phyloP scores from a whole-genome alignment of 495 filamentous ascomycete species.

The Lophium mytilinum region DNA sequence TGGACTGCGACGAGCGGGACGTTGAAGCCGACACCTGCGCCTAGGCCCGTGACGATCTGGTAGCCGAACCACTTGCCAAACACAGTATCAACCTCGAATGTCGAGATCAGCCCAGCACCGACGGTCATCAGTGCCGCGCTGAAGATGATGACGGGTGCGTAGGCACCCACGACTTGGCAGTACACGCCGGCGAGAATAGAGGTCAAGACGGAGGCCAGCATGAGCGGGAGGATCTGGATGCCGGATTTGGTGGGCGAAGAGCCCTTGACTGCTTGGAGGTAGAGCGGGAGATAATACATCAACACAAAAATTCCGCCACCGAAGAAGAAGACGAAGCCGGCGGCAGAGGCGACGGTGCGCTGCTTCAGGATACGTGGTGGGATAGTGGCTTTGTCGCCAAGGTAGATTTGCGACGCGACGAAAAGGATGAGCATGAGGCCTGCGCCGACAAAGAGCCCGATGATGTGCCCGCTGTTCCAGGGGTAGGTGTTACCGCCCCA shows the following conservation, averaged over 20 bases:
- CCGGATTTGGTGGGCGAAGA: conserved; percentile 45
- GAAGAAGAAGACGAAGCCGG: conserved; percentile 32
- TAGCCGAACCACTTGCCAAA: conserved; percentile 37
- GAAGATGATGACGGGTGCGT: conserved; percentile 45
- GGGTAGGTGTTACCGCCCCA: conserved; percentile 49
- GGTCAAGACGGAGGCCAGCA: conserved; percentile 40
- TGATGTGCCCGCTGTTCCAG: conserved; percentile 40
- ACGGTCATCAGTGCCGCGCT: conserved; percentile 40
- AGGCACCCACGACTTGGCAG: conserved; percentile 53
- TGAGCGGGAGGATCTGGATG: conserved; percentile 42
- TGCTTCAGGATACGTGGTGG: conserved; percentile 37
- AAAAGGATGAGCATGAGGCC: conserved; percentile 40
- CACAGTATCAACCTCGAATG: conserved; percentile 32
- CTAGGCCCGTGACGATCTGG: conserved; percentile 25
- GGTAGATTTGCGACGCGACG: conserved; percentile 41
- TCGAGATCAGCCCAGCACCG: conserved; percentile 44
- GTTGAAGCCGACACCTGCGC: conserved; percentile 24
- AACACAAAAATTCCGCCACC: conserved; percentile 35
- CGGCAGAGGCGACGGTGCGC: conserved; percentile 34
- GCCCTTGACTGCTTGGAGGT: conserved; percentile 44
- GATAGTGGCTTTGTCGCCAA: conserved; percentile 40
- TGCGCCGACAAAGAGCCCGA: conserved; percentile 37
- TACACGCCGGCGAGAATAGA: conserved; percentile 43
- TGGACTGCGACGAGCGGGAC: conserved; percentile 27
- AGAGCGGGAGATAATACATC: conserved; percentile 50